phyloP scores from a whole-genome alignment of 352 stramenopile genomes.

The Globisporangium acanthophoron region DNA sequence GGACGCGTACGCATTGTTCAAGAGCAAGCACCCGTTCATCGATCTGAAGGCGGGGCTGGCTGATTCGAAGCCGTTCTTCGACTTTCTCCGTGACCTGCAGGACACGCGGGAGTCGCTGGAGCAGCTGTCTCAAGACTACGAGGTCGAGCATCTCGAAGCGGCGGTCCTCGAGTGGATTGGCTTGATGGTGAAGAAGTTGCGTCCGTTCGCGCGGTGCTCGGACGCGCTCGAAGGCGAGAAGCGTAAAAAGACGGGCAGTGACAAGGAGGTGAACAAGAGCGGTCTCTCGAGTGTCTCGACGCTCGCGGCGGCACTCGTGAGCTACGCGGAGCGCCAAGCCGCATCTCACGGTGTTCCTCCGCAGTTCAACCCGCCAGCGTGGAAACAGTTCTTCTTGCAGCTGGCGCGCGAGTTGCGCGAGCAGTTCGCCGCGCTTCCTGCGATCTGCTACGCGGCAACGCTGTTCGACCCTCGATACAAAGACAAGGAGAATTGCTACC shows the following conservation, averaged over 20 bases:
- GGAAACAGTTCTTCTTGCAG: conserved; percentile 60
- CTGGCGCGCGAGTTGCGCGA: conserved; percentile 47
- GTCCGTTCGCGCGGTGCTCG: conserved; percentile 63
- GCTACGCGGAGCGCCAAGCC: conserved; percentile 62
- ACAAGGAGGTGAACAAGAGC: conserved; percentile 71
- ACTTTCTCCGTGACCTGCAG: conserved; percentile 50
- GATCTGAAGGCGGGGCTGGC: conserved; percentile 22
- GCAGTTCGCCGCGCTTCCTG: conserved; percentile 42
- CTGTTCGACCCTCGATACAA: conserved; percentile 81
- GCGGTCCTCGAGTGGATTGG: conserved; percentile 44
- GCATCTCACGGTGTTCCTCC: conserved; percentile 20
- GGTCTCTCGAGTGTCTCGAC: conserved; percentile 75
- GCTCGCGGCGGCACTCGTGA: conserved; percentile 59
- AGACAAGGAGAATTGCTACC: conserved; percentile 74
- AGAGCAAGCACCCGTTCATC: conserved; percentile 46
- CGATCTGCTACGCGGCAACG: conserved; percentile 64
- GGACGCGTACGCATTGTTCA: conserved; percentile 29
- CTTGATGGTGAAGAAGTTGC: conserved; percentile 68
- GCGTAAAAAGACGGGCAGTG: conserved; percentile 63
- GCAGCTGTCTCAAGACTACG: conserved; percentile 46
- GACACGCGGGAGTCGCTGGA: conserved; percentile 39
- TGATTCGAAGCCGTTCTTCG: conserved; percentile 47
- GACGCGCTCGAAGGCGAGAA: conserved; percentile 72
- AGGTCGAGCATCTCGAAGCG: conserved; percentile 36
- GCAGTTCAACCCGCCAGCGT: conserved; percentile 34